Evolutionary conservation across 2,329 filamentous ascomycete genomes (phyloP).

Genomic region (Aspergillus udagawae): DNA sequence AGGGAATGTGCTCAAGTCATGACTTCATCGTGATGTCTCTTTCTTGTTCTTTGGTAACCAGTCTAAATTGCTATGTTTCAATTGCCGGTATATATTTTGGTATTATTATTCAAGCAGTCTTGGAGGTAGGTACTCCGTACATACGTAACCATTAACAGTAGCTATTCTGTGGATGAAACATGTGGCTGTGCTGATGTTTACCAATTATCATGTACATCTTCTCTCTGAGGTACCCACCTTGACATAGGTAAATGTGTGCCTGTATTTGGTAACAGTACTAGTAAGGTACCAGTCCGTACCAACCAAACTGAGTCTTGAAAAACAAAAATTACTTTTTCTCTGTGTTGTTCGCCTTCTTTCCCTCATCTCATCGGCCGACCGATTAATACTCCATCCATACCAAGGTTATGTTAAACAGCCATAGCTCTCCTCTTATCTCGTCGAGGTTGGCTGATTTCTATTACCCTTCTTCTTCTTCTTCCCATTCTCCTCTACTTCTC

Average conservation of each 20-base stretch:
- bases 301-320: not conserved
- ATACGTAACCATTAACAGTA: not conserved
- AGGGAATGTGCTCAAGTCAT: not conserved
- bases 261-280: not conserved
- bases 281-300: not conserved
- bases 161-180: not conserved
- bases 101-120: not conserved
- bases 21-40: not conserved
- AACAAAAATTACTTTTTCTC: not conserved
- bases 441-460: not conserved
- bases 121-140: not conserved
- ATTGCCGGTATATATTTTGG: too few relatives aligned
- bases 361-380: not conserved
- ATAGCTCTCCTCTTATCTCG: not conserved
- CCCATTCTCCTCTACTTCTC: not conserved
- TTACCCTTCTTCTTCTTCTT: not conserved
- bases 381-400: not conserved
- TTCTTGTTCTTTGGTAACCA: not conserved
- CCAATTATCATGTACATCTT: not conserved
- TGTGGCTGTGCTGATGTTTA: not conserved
- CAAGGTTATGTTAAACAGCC: not conserved
- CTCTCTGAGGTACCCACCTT: not conserved
- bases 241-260: too few relatives aligned
- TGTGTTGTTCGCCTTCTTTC: not conserved
- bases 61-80: not conserved